Percentiles rank a stretch among this genome's conserved stretches.
These are phyloP conservation scores for Paracorniculantispora psalliotae DNA, from an alignment of 2,329 filamentous ascomycete species.

Conservation along the genomic window DNA sequence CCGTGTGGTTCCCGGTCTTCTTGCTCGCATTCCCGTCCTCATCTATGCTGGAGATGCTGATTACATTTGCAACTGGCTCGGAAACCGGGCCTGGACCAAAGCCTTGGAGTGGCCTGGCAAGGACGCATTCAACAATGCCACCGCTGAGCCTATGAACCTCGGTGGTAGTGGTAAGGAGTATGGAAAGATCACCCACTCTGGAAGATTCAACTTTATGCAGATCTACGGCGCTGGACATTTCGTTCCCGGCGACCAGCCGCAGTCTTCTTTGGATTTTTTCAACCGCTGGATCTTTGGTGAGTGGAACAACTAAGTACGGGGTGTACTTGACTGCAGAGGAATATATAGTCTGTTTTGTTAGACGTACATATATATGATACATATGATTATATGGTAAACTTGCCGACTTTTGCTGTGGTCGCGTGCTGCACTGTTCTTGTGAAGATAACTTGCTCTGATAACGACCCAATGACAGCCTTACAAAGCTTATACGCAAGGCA, in stretches of 20 bases:
- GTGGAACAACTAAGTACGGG: constrained; percentile 9
- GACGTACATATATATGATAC: constrained; percentile 5
- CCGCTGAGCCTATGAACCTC: constrained; percentile 66
- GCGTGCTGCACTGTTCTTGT: constrained; percentile 42
- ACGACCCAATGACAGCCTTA: constrained; percentile 25
- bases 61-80: constrained; percentile 97
- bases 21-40: constrained; percentile 88
- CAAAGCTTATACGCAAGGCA: constrained; percentile 22
- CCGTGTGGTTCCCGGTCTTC: constrained; percentile 76
- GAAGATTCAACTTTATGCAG: constrained; percentile 16
- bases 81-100: constrained; percentile 93
- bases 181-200: constrained; percentile 12
- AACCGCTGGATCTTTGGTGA: constrained; percentile 17
- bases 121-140: constrained; percentile 68
- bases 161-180: constrained; percentile 26
- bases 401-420: constrained; percentile 20
- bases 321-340: not conserved
- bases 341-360: not conserved
- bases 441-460: constrained; percentile 37
- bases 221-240: constrained; percentile 17
- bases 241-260: constrained; percentile 15
- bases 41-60: constrained; percentile 90
- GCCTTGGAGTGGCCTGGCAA: constrained; percentile 90
- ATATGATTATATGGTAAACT: not conserved
- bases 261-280: constrained; percentile 14